Evolutionary conservation across 805 yeast genomes (phyloP).

Genomic region (Saccharomycopsis sp.): DNA sequence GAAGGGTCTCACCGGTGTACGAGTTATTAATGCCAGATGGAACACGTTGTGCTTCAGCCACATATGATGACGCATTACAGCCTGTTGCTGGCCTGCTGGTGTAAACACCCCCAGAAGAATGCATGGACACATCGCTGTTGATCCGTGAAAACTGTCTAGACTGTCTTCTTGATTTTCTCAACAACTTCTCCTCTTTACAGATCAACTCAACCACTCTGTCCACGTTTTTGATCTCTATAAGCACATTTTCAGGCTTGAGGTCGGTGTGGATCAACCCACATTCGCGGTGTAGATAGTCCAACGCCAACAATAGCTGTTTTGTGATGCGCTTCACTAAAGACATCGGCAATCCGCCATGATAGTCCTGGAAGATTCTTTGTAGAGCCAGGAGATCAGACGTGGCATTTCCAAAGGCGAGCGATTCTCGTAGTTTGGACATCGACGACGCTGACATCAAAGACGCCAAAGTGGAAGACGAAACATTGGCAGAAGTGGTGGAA

Average conservation of each 20-base stretch:
- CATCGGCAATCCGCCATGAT: conserved; percentile 73
- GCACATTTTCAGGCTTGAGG: conserved; percentile 66
- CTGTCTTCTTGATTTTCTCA: neutral
- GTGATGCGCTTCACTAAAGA: conserved; percentile 75
- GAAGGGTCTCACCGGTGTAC: neutral
- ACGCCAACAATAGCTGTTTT: conserved; percentile 64
- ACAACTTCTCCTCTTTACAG: conserved; percentile 13
- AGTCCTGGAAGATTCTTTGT: conserved; percentile 26
- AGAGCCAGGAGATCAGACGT: conserved; percentile 7
- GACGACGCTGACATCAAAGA: neutral
- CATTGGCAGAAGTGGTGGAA: neutral
- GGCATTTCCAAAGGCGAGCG: conserved; percentile 18
- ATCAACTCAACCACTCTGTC: conserved; percentile 52
- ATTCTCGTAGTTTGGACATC: conserved; percentile 1
- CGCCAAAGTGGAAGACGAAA: neutral
- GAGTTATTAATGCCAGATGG: neutral
- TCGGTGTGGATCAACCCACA: conserved; percentile 75
- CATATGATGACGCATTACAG: neutral
- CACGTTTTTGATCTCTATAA: conserved; percentile 78
- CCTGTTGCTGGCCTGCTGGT: neutral
- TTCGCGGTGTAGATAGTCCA: conserved; percentile 64
- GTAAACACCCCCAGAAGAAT: neutral
- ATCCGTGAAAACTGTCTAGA: neutral
- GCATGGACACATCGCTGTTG: neutral
- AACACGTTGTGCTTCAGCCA: neutral